Conservation (phyloP, 805 yeast species). For the Metschnikowia similis region DNA sequence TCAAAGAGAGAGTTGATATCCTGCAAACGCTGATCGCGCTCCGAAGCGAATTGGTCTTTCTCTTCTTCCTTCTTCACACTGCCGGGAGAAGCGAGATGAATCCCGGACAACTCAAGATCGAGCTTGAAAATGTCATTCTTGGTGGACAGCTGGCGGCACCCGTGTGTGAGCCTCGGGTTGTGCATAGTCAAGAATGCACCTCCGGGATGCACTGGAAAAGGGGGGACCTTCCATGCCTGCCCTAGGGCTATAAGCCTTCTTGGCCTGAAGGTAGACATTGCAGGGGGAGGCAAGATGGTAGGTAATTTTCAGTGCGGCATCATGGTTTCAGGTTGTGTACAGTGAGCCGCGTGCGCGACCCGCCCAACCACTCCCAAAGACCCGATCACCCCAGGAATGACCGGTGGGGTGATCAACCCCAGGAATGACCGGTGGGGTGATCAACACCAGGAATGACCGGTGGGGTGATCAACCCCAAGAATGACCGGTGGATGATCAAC, state of each 20-base stretch:
- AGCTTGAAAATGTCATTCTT: constrained; percentile 9
- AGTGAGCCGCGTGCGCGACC: not conserved
- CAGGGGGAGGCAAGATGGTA: not conserved
- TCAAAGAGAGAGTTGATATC: constrained; percentile 2
- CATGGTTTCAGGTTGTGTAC: constrained; percentile 1
- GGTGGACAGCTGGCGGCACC: constrained; percentile 1
- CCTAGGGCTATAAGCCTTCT: not conserved
- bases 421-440: no score
- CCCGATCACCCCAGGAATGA: no score
- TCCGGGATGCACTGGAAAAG: no score
- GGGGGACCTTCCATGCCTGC: not conserved
- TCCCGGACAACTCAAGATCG: constrained; percentile 1
- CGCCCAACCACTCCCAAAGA: not conserved
- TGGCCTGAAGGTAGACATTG: not conserved
- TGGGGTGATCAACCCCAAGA: no score
- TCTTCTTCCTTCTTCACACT: not conserved
- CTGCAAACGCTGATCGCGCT: not conserved
- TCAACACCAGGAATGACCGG: no score
- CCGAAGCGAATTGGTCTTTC: not conserved
- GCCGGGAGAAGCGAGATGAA: not conserved
- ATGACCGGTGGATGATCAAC: no score
- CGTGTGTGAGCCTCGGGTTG: not conserved
- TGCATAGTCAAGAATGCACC: not conserved
- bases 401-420: no score
- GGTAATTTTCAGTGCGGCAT: constrained; percentile 2